Conservation (phyloP, 2,329 filamentous ascomycete genomes). For the Davidsoniella virescens region DNA sequence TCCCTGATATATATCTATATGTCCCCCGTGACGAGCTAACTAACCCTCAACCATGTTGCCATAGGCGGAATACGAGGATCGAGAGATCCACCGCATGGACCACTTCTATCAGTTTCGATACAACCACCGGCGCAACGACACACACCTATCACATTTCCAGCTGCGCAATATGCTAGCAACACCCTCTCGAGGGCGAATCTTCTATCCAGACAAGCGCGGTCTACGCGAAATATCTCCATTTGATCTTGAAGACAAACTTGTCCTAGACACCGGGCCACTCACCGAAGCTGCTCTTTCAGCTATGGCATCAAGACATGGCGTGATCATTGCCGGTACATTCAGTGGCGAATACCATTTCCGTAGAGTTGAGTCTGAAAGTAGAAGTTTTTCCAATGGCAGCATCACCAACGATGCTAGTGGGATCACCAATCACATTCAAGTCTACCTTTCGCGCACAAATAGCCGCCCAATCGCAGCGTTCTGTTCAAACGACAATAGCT, state of each 20-base stretch:
- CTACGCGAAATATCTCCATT: constrained; percentile 37
- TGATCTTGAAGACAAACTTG: constrained; percentile 27
- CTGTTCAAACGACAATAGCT: constrained; percentile 43
- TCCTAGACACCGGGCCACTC: constrained; percentile 28
- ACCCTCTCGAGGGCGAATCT: constrained; percentile 37
- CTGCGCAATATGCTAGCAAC: constrained; percentile 45
- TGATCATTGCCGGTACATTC: constrained; percentile 44
- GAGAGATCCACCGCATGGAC: constrained; percentile 23
- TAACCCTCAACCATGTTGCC: too few species aligned
- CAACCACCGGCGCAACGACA: constrained; percentile 37
- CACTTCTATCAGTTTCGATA: constrained; percentile 42
- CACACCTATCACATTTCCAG: constrained; percentile 48
- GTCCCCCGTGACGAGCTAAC: too few species aligned
- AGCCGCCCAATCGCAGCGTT: constrained; percentile 39
- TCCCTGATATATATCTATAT: neutral
- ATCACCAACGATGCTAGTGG: constrained; percentile 33
- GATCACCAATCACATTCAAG: constrained; percentile 49
- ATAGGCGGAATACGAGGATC: too few species aligned
- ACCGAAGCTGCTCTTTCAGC: constrained; percentile 31
- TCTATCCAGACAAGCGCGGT: constrained; percentile 35
- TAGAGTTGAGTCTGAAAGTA: constrained; percentile 26
- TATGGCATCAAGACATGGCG: constrained; percentile 33
- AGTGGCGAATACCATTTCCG: constrained; percentile 38
- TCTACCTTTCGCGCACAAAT: constrained; percentile 37
- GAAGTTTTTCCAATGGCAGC: constrained; percentile 25